Base-by-base conservation (phyloP, 345 rosid species). In the Cardiospermum halicacabum region DNA sequence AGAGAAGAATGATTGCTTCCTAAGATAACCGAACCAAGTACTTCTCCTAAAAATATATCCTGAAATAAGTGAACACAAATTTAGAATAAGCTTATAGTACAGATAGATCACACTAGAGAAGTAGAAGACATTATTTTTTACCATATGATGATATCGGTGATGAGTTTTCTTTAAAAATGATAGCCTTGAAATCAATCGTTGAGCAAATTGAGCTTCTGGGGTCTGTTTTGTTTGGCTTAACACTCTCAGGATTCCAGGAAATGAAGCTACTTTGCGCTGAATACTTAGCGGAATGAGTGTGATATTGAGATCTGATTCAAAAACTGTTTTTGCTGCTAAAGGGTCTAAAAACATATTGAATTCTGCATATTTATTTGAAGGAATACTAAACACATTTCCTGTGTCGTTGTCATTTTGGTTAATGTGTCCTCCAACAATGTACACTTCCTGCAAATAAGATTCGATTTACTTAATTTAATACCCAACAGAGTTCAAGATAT, bases 301-400 rank as follows among this genome's bases (percentile, higher is more conserved):
- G 73, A 90, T 78, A 59, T 82, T 60, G 19, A 93, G 66, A 25
- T 72, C 68, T 4, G 98, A 93, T 28, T 78, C 72, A 4, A 93
- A 72, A 39, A 88, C 97, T 3, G 77, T 73, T 65, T 88, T 86
- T 31, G 94, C 94, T 24, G 97, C 94, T 37, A 80, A 75, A 9
- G 98, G 96, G 66, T 93, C 98, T 5, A 93, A 90, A 79, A 81
- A 88, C 82, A 93, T 84, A 56, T 88, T 93, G 84, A 88, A 79
- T 69, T 93, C 98, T 32, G 96, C 72, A 55, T 85, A 71, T 51
- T 69, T 67, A 58, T 88, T 86, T 2, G 80, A 69, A 74, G 83
- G 78, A 50, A 75, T 39, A 1, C 76, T 77, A 55, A 88, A 78
- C 50, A 84, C 64, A 72, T 88, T 86, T 47, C 97, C 97, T 50